A percentile compares a stretch with the other conserved stretches of the same genome.
phyloP scores from a whole-genome alignment of 495 filamentous ascomycete genomes.

The Lepraria neglecta region DNA sequence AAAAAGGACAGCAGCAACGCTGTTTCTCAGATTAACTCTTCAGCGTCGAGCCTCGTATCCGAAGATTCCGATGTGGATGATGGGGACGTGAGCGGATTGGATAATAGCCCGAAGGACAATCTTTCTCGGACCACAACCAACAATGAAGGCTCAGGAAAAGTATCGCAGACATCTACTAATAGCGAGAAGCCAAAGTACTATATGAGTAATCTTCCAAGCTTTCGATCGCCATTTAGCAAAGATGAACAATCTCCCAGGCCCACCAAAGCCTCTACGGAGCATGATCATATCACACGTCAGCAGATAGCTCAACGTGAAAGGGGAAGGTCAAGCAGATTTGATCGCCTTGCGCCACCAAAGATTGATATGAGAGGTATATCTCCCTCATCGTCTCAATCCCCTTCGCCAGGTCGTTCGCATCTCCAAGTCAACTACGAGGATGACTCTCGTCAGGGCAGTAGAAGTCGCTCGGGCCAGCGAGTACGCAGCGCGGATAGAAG shows the following conservation, averaged over 20 bases:
- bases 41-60: slow-evolving; percentile 36
- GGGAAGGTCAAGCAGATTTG: slow-evolving; percentile 42
- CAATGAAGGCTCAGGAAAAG: slow-evolving; percentile 36
- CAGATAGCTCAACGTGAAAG: slow-evolving; percentile 30
- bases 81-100: slow-evolving; percentile 30
- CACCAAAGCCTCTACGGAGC: slow-evolving; percentile 20
- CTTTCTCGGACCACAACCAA: slow-evolving; percentile 35
- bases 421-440: slow-evolving; percentile 18
- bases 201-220: slow-evolving; percentile 44
- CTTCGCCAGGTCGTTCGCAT: slow-evolving; percentile 4
- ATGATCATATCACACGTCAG: slow-evolving; percentile 38
- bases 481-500: slow-evolving; percentile 30
- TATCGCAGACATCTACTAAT: slow-evolving; percentile 34
- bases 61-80: slow-evolving; percentile 44
- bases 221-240: slow-evolving; percentile 42
- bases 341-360: slow-evolving; percentile 54
- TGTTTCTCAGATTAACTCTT: slow-evolving; percentile 38
- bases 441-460: slow-evolving; percentile 26
- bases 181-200: slow-evolving; percentile 38
- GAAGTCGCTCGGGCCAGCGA: slow-evolving; percentile 17
- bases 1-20: slow-evolving; percentile 40
- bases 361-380: slow-evolving; percentile 49
- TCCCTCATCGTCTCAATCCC: slow-evolving; percentile 22
- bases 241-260: slow-evolving; percentile 29
- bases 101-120: slow-evolving; percentile 32